Conservation (phyloP, 2,329 filamentous ascomycete genomes). For the Pseudopithomyces maydicus region DNA sequence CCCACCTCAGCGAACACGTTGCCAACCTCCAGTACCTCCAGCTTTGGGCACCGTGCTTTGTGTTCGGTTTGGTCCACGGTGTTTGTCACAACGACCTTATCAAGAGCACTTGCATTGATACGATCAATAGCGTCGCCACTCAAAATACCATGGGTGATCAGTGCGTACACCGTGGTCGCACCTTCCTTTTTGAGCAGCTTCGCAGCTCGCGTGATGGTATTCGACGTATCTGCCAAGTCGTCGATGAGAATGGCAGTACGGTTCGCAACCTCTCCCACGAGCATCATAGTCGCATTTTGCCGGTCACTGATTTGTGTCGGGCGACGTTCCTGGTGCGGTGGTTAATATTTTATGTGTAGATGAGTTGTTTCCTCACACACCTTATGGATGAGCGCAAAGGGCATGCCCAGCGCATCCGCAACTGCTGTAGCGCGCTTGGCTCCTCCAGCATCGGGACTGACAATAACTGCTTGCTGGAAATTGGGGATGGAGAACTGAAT, state of each 20-base stretch:
- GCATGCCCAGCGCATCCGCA: constrained; percentile 89
- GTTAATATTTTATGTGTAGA: constrained; percentile 9
- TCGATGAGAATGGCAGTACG: constrained; percentile 89
- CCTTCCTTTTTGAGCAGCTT: constrained; percentile 95
- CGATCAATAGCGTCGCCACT: constrained; percentile 93
- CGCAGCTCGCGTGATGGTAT: constrained; percentile 94
- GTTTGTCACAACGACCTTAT: constrained; percentile 95
- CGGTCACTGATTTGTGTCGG: constrained; percentile 86
- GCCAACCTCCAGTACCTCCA: constrained; percentile 90
- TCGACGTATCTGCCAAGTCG: constrained; percentile 92
- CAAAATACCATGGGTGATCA: constrained; percentile 93
- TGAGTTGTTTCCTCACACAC: constrained; percentile 50
- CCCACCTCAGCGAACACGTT: constrained; percentile 84
- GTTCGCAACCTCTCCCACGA: constrained; percentile 83
- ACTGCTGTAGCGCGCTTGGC: constrained; percentile 96
- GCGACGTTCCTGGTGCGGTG: constrained; percentile 72
- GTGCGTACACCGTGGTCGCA: constrained; percentile 86
- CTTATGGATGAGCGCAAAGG: constrained; percentile 98
- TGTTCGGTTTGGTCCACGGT: constrained; percentile 90
- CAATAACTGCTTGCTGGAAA: constrained; percentile 85
- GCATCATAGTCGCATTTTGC: constrained; percentile 85
- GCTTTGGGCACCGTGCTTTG: constrained; percentile 76
- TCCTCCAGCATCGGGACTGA: constrained; percentile 94
- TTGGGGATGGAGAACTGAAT: constrained; percentile 82
- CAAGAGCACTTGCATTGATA: constrained; percentile 89